Conservation (phyloP, 148 eudicot species). For the Gaultheria prostrata region DNA sequence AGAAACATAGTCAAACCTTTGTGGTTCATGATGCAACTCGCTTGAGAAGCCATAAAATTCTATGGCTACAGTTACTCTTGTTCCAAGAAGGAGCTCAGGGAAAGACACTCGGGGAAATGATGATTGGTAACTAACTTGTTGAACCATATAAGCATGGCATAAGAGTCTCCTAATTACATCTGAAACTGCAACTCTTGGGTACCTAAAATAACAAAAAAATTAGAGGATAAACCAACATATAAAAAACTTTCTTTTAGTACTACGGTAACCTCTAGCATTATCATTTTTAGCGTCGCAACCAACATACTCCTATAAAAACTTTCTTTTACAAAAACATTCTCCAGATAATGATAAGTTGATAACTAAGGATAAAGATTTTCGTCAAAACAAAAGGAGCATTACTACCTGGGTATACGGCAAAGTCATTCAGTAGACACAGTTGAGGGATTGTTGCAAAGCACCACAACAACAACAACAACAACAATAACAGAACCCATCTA, state of each 20-base stretch:
- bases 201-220: no score
- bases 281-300: background rate
- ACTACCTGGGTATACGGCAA: constrained; percentile 52
- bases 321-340: background rate
- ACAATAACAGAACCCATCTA: no score
- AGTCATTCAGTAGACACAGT: constrained; percentile 53
- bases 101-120: background rate
- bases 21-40: constrained; percentile 3
- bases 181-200: no score
- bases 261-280: background rate
- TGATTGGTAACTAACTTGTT: no score
- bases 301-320: background rate
- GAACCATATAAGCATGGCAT: no score
- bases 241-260: no score
- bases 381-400: background rate
- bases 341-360: background rate
- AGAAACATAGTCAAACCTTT: background rate
- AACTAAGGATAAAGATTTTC: background rate
- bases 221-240: no score
- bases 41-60: background rate
- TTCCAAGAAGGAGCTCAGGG: background rate
- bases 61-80: background rate
- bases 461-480: no score
- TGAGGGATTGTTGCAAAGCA: constrained; percentile 45
- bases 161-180: no score